These are phyloP conservation scores for Circinella minor DNA, from an alignment of 371 early-diverging fungal genomes.

Conservation along the genomic window DNA sequence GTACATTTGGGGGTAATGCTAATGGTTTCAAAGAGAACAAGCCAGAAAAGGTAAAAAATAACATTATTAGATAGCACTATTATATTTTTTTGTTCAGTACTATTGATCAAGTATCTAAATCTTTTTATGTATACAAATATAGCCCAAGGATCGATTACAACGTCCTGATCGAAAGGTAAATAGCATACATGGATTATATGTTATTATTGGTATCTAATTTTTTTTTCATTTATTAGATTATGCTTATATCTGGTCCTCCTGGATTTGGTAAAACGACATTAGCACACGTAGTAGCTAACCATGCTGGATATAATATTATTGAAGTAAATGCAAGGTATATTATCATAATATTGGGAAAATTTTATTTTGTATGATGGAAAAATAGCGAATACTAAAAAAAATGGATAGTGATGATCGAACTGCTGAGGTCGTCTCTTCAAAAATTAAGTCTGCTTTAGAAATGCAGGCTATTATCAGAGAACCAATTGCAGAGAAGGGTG, in stretches of 20 bases:
- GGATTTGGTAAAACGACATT: slow-evolving; percentile 99
- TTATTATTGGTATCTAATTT: too few relatives aligned
- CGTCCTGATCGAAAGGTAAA: slow-evolving; percentile 72
- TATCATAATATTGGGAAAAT: not conserved
- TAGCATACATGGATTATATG: not conserved
- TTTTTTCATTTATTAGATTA: slow-evolving; percentile 57
- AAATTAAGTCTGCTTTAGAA: slow-evolving; percentile 78
- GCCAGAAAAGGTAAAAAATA: slow-evolving; percentile 9
- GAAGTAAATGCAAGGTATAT: slow-evolving; percentile 98
- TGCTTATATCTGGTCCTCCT: slow-evolving; percentile 95
- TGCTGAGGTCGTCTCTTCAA: slow-evolving; percentile 70
- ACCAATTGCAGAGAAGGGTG: not conserved
- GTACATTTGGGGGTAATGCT: slow-evolving; percentile 26
- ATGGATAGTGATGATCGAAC: slow-evolving; percentile 91
- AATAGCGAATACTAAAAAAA: not conserved
- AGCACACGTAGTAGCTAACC: slow-evolving; percentile 92
- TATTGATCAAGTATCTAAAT: not conserved
- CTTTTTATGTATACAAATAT: not conserved
- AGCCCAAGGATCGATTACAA: slow-evolving; percentile 53
- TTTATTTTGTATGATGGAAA: not conserved
- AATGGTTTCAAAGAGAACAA: slow-evolving; percentile 17
- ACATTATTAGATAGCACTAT: too few relatives aligned
- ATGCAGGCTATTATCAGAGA: slow-evolving; percentile 69
- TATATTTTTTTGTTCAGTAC: not conserved
- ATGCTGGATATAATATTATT: slow-evolving; percentile 89